Evolutionary conservation across 2,329 filamentous ascomycete genomes (phyloP).

Genomic region (Emmonsiellopsis sp.): DNA sequence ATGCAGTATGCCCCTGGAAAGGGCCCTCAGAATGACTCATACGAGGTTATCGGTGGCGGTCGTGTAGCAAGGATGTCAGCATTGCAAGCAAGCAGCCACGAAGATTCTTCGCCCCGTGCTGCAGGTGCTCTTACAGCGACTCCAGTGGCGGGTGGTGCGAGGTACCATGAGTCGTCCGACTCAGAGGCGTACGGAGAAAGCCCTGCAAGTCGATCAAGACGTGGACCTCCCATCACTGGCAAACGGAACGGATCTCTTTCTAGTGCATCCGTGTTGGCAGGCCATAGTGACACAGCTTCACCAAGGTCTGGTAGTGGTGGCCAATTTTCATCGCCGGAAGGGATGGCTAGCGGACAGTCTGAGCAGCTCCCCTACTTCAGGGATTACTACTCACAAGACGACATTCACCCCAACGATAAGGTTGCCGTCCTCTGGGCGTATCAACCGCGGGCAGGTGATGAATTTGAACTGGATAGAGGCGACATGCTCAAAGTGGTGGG

Average conservation of each 20-base stretch:
- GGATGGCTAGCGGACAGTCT: constrained; percentile 77
- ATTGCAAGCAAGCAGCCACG: constrained; percentile 61
- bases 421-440: constrained; percentile 95
- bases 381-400: constrained; percentile 96
- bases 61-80: constrained; percentile 95
- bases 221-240: constrained; percentile 36
- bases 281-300: constrained; percentile 57
- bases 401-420: constrained; percentile 83
- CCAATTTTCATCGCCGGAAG: constrained; percentile 76
- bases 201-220: constrained; percentile 56
- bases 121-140: constrained; percentile 38
- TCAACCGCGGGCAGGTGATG: constrained; percentile 83
- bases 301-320: constrained; percentile 58
- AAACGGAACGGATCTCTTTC: constrained; percentile 84
- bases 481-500: constrained; percentile 98
- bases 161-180: constrained; percentile 44
- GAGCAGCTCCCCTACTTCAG: constrained; percentile 96
- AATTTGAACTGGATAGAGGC: constrained; percentile 85
- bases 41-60: constrained; percentile 72
- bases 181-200: constrained; percentile 66
- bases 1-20: constrained; percentile 34
- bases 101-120: constrained; percentile 48
- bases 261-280: constrained; percentile 66
- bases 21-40: constrained; percentile 39
- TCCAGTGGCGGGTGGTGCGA: constrained; percentile 19